Percentiles rank a stretch among this genome's conserved stretches.
Conservation (phyloP, 106 monocot species). For the Cymbidium sinense region DNA sequence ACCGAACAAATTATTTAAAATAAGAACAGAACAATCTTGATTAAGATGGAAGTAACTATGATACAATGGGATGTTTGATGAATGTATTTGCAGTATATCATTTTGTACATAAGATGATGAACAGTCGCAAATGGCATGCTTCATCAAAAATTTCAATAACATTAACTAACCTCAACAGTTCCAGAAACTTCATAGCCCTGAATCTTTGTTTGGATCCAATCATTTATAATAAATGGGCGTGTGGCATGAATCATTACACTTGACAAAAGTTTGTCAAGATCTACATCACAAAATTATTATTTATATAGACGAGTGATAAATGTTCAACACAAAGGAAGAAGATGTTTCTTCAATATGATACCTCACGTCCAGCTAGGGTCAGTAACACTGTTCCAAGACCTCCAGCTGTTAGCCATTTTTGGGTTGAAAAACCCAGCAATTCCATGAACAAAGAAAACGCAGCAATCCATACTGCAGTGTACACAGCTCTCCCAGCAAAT, state of each 20-base stretch:
- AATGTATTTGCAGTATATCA: neutral
- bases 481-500: slow-evolving; percentile 80
- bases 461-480: slow-evolving; percentile 88
- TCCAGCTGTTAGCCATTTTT: slow-evolving; percentile 97
- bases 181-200: slow-evolving; percentile 96
- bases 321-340: neutral
- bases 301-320: neutral
- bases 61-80: neutral
- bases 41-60: too few relatives aligned
- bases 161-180: slow-evolving; percentile 74
- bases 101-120: neutral
- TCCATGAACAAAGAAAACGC: slow-evolving; percentile 95
- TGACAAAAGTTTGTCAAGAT: slow-evolving; percentile 98
- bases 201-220: slow-evolving; percentile 95
- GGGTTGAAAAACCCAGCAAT: slow-evolving; percentile 89
- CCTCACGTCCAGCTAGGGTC: slow-evolving; percentile 99
- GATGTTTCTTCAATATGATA: slow-evolving; percentile 12
- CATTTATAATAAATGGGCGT: slow-evolving; percentile 85
- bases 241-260: slow-evolving; percentile 99
- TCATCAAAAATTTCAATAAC: slow-evolving; percentile 3
- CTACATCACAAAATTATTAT: slow-evolving; percentile 26
- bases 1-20: too few relatives aligned
- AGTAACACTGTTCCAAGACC: slow-evolving; percentile 94
- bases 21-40: too few relatives aligned
- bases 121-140: neutral